Conservation (phyloP, 371 early-diverging fungal genomes). For the Mucor mucedo region DNA sequence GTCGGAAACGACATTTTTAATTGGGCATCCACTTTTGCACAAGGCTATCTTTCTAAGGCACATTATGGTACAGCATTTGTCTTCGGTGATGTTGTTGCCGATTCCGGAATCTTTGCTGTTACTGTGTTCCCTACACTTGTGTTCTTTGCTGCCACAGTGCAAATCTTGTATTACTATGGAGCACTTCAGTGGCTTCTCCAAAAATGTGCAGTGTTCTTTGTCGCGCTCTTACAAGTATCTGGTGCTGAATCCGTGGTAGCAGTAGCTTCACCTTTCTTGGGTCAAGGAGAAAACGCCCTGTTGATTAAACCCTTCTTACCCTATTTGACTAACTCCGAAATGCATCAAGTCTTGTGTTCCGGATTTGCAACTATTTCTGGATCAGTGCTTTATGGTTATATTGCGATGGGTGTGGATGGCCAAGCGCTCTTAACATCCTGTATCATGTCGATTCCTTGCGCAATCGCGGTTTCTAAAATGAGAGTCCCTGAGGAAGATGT, state of each 20-base stretch:
- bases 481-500: conserved; percentile 82
- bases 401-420: conserved; percentile 71
- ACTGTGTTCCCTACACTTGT: conserved; percentile 84
- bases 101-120: conserved; percentile 63
- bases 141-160: conserved; percentile 88
- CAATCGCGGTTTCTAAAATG: conserved; percentile 79
- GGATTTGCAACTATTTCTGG: conserved; percentile 93
- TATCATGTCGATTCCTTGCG: conserved; percentile 93
- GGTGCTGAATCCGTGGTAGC: conserved; percentile 91
- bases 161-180: conserved; percentile 85
- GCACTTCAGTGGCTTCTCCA: conserved; percentile 84
- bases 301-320: conserved; percentile 83
- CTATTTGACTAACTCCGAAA: conserved; percentile 84
- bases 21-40: conserved; percentile 71
- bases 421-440: conserved; percentile 80
- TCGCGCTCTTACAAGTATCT: conserved; percentile 76
- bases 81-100: conserved; percentile 57
- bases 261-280: conserved; percentile 83
- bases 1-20: conserved; percentile 80
- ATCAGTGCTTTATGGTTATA: conserved; percentile 83
- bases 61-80: conserved; percentile 71
- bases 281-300: conserved; percentile 86
- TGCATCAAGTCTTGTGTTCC: conserved; percentile 91
- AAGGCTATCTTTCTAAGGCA: conserved; percentile 72
- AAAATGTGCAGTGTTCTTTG: conserved; percentile 72